Conservation (phyloP, 2,329 filamentous ascomycete genomes). For the Apiospora marii region DNA sequence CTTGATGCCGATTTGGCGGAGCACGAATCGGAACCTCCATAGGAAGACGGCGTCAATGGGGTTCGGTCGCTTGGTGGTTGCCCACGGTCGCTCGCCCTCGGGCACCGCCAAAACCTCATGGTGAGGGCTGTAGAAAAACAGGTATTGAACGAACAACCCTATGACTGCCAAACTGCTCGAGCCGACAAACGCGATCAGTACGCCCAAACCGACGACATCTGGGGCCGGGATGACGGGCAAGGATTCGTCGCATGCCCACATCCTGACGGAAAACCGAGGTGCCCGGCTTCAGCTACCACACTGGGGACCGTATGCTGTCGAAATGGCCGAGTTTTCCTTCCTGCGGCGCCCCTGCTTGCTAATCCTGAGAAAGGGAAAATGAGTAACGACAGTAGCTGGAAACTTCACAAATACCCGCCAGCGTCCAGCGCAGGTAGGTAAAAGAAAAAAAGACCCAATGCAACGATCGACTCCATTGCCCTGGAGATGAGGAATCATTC, state of each 20-base stretch:
- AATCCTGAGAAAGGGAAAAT: neutral
- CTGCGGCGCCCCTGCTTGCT: neutral
- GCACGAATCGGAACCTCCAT: conserved; percentile 32
- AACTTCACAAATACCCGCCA: conserved; percentile 4
- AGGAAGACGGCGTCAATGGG: conserved; percentile 35
- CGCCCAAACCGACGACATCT: conserved; percentile 35
- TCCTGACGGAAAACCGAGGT: conserved; percentile 14
- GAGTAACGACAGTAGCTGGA: neutral
- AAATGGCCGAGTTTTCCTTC: neutral
- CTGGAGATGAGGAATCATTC: neutral
- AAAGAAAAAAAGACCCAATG: neutral
- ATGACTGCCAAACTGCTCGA: conserved; percentile 34
- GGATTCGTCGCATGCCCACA: conserved; percentile 19
- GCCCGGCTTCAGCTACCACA: neutral
- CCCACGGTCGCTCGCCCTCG: conserved; percentile 17
- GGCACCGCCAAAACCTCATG: conserved; percentile 25
- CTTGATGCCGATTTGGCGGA: conserved; percentile 32
- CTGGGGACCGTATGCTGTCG: neutral
- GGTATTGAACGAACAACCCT: conserved; percentile 36
- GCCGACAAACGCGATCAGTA: conserved; percentile 36
- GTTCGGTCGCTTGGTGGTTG: conserved; percentile 26
- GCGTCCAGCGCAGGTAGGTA: conserved; percentile 21
- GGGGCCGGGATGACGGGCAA: conserved; percentile 26
- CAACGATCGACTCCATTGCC: conserved; percentile 8
- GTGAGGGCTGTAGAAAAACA: conserved; percentile 34